Conservation (phyloP, 495 filamentous ascomycete species). For the Penicillium cosmopolitanum region DNA sequence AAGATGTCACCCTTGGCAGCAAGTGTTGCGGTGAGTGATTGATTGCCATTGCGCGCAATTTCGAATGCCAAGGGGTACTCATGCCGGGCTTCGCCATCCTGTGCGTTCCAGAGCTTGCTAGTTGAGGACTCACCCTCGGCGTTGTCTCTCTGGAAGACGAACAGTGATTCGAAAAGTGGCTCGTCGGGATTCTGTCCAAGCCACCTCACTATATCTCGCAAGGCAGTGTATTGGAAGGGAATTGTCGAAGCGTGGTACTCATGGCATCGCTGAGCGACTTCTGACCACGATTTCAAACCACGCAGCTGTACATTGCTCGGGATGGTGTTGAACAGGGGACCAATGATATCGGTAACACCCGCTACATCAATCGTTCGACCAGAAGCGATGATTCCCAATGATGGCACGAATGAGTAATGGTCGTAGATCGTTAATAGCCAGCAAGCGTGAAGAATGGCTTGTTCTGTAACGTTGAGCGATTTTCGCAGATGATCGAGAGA, state of each 20-base stretch:
- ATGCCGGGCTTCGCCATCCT: constrained; percentile 58
- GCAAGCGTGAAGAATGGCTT: constrained; percentile 48
- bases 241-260: constrained; percentile 45
- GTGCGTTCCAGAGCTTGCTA: constrained; percentile 55
- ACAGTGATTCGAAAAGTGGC: constrained; percentile 48
- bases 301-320: constrained; percentile 63
- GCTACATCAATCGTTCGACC: constrained; percentile 53
- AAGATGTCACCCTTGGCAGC: constrained; percentile 44
- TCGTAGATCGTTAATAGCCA: constrained; percentile 39
- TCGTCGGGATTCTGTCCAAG: constrained; percentile 38
- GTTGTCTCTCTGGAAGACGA: constrained; percentile 66
- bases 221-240: constrained; percentile 48
- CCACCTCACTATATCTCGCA: constrained; percentile 52
- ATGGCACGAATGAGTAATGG: constrained; percentile 35
- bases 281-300: constrained; percentile 35
- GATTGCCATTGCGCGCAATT: constrained; percentile 52
- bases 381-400: constrained; percentile 47
- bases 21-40: constrained; percentile 54
- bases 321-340: constrained; percentile 88
- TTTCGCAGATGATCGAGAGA: constrained; percentile 26
- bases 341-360: constrained; percentile 69
- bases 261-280: constrained; percentile 40
- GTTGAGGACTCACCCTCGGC: constrained; percentile 19
- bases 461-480: constrained; percentile 43
- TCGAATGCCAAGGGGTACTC: constrained; percentile 79